Evolutionary conservation across 768 basidiomycete genomes (phyloP).

Genomic region (Collybiopsis confluens): DNA sequence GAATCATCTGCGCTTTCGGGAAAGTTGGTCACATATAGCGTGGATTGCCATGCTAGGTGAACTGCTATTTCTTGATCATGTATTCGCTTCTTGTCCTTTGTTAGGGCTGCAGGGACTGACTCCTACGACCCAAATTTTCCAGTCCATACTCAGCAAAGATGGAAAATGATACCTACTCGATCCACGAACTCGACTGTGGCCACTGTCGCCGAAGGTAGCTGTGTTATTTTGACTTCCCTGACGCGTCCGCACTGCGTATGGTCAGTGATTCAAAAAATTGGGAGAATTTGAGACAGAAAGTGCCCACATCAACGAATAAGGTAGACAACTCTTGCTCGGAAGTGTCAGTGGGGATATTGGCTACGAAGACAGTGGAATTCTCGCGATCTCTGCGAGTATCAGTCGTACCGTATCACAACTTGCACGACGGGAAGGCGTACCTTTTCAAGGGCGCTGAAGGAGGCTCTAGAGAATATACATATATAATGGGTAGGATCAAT

Average conservation of each 20-base stretch:
- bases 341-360: slow-evolving; percentile 54
- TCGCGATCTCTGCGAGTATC: slow-evolving; percentile 76
- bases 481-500: slow-evolving; percentile 4
- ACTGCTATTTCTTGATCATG: slow-evolving; percentile 75
- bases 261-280: not conserved
- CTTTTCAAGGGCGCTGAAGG: slow-evolving; percentile 53
- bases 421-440: slow-evolving; percentile 26
- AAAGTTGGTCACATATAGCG: slow-evolving; percentile 95
- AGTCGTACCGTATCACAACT: not conserved
- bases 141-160: not conserved
- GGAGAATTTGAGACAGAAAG: not conserved
- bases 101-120: slow-evolving; percentile 79
- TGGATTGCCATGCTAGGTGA: slow-evolving; percentile 90
- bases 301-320: slow-evolving; percentile 81
- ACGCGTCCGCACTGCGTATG: slow-evolving; percentile 75
- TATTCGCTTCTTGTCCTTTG: slow-evolving; percentile 91
- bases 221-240: slow-evolving; percentile 79
- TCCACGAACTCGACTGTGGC: slow-evolving; percentile 88
- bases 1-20: slow-evolving; percentile 79
- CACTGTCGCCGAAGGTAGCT: slow-evolving; percentile 48
- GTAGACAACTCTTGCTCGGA: slow-evolving; percentile 62
- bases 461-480: slow-evolving; percentile 29
- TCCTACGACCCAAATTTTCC: slow-evolving; percentile 36
- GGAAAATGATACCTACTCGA: slow-evolving; percentile 35
- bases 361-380: slow-evolving; percentile 87